Percentiles rank a stretch among this genome's conserved stretches.
phyloP scores from a whole-genome alignment of 345 rosid genomes.

The Populus euphratica region DNA sequence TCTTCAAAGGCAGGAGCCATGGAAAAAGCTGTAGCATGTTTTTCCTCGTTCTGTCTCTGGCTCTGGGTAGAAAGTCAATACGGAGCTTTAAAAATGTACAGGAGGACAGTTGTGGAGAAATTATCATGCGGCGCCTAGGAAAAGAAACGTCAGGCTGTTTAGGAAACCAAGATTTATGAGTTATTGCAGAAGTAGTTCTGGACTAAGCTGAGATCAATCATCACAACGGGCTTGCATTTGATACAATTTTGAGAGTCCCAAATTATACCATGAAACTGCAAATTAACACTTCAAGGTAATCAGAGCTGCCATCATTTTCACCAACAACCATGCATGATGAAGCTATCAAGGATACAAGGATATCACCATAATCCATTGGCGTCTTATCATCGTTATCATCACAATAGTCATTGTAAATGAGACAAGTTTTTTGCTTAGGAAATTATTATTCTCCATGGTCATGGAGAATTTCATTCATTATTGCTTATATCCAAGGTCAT shows the following conservation, averaged over 20 bases:
- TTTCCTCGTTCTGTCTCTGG: not conserved
- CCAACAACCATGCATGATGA: slow-evolving; percentile 23
- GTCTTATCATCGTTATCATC: slow-evolving; percentile 5
- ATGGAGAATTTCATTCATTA: not conserved
- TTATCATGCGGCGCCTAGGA: not conserved
- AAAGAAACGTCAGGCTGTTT: not conserved
- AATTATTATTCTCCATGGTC: not conserved
- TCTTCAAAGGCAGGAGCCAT: not conserved
- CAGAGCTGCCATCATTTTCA: slow-evolving; percentile 11
- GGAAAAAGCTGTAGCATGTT: not conserved
- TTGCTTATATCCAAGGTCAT: not conserved
- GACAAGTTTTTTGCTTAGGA: slow-evolving; percentile 6
- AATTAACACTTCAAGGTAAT: too few species aligned
- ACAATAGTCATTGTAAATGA: slow-evolving; percentile 17
- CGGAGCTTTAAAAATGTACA: not conserved
- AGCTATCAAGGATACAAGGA: not conserved
- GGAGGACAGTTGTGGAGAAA: not conserved
- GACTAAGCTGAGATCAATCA: not conserved
- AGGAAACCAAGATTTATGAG: not conserved
- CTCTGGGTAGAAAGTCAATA: not conserved
- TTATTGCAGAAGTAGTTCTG: not conserved
- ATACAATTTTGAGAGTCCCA: not conserved
- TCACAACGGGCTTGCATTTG: not conserved
- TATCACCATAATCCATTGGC: not conserved
- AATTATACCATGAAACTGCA: not conserved